These are phyloP conservation scores for Teratosphaeria viscida DNA, from an alignment of 2,329 filamentous ascomycete genomes.

Conservation along the genomic window DNA sequence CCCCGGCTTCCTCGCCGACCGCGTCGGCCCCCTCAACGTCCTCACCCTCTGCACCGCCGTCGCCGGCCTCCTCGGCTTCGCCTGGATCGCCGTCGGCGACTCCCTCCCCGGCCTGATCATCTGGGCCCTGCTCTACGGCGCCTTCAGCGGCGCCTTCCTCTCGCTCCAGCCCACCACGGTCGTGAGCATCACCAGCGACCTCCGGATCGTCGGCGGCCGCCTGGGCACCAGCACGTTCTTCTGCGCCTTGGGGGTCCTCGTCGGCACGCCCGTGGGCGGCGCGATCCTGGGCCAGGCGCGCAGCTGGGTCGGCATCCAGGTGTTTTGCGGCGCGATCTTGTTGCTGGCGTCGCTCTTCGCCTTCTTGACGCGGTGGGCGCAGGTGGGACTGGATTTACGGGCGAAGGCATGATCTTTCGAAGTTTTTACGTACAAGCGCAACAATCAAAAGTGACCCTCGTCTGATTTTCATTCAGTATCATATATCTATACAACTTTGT, in stretches of 20 bases:
- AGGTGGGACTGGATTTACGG: conserved; percentile 4
- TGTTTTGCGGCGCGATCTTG: conserved; percentile 8
- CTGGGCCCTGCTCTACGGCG: conserved; percentile 14
- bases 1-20: conserved; percentile 44
- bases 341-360: conserved; percentile 9
- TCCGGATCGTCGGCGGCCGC: conserved; percentile 10
- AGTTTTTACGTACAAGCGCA: neutral
- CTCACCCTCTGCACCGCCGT: conserved; percentile 36
- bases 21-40: conserved; percentile 38
- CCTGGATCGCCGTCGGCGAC: conserved; percentile 3
- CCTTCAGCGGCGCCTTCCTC: conserved; percentile 14
- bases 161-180: conserved; percentile 10
- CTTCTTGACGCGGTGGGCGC: conserved; percentile 7
- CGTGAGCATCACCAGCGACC: conserved; percentile 11
- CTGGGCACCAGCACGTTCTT: conserved; percentile 12
- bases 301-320: conserved; percentile 10
- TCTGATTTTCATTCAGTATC: too few relatives aligned
- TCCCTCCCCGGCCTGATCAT: conserved; percentile 8
- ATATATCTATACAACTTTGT: too few relatives aligned
- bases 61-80: conserved; percentile 14
- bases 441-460: too few relatives aligned
- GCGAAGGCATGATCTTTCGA: neutral
- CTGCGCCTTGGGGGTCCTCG: conserved; percentile 9
- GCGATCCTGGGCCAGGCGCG: conserved; percentile 4
- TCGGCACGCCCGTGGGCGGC: conserved; percentile 13